Evolutionary conservation across 1,284 basidiomycete species (phyloP), one percentile per base, ranked within the genome.

Genomic region (Papiliotrema flavescens): DNA sequence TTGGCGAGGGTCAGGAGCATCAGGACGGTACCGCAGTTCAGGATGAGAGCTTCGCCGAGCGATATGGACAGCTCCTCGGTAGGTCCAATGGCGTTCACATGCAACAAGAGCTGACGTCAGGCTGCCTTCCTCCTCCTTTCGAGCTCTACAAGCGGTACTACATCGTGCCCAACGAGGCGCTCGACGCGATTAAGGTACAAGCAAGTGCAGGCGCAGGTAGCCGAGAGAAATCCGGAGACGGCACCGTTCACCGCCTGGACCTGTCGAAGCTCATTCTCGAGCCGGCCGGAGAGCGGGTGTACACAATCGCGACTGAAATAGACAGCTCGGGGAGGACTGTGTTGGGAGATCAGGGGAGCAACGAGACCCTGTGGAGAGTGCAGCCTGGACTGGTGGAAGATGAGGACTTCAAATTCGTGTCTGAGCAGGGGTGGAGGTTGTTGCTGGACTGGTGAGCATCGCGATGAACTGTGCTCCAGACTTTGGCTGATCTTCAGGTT

Each of bases 361-460:
- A 63, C 46, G 55, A 60, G 34, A 49, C 49, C 28, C 53, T 67
- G n/a, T 73, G 67, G 66, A 47, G 56, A 71, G 75, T 61, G 63
- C 76, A 59, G 35, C 55, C 63, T 3, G 68, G 76, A 24, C 71
- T 86, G 23, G 65, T 79, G 34, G 89, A 93, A 67, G 84, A 84
- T 26, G 78, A 86, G 23, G 86, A 96, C 68, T 84, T 88, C 54
- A 86, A 90, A 67, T 88, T 85, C 65, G 79, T 97, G 3, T 88
- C 90, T 0, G 78, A 81, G 52, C 79, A 81, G 24, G 85, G 85
- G 6, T 96, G 90, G 91, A 69, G 80, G 22, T 78, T 81, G 22
- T 81, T 97, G 37, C 75, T 80, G 2, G 63, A 79, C 45, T 90
- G 88, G 89, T 89, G 50, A 63, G 83, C 78, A 17, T 22, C 47